These are phyloP conservation scores for Asterophora lycoperdoides DNA, from an alignment of 768 basidiomycete species.

Conservation along the genomic window DNA sequence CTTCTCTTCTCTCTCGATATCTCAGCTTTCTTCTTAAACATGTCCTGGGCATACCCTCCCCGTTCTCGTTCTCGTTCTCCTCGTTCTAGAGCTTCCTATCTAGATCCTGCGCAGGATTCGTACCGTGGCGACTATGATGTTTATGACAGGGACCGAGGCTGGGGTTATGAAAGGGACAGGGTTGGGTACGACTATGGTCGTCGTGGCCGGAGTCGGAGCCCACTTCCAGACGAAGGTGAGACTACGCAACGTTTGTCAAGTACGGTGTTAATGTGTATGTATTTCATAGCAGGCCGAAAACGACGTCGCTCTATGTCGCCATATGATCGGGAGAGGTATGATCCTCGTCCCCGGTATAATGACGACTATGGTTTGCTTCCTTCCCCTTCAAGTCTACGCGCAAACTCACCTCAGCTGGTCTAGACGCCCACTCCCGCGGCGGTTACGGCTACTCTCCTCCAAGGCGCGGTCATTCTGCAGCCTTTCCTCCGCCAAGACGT, in stretches of 20 bases:
- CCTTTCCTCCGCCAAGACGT: conserved; percentile 50
- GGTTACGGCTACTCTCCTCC: conserved; percentile 62
- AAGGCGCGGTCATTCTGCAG: conserved; percentile 50
- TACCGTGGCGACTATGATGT: conserved; percentile 66
- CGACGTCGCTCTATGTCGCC: conserved; percentile 78
- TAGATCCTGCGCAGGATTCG: conserved; percentile 53
- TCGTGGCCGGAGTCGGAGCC: conserved; percentile 76
- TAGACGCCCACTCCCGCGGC: conserved; percentile 62
- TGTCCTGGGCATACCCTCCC: conserved; percentile 82
- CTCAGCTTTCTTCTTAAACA: conserved; percentile 59
- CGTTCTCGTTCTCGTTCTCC: conserved; percentile 85
- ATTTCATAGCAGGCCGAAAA: conserved; percentile 58
- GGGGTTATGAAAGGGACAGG: conserved; percentile 70
- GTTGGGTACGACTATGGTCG: conserved; percentile 62
- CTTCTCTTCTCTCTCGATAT: conserved; percentile 54
- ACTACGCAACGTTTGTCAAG: not conserved
- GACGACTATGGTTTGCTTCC: conserved; percentile 72
- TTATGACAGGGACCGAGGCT: conserved; percentile 69
- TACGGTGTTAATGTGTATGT: conserved; percentile 15
- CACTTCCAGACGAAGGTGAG: conserved; percentile 62
- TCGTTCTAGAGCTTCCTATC: conserved; percentile 52
- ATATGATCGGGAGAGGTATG: conserved; percentile 79
- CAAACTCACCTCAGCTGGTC: conserved; percentile 13
- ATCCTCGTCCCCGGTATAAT: conserved; percentile 75
- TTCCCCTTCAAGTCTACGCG: conserved; percentile 1